Evolutionary conservation across 148 eudicot genomes (phyloP), one percentile per base, ranked within the genome.

Genomic region (Cornus controversa): DNA sequence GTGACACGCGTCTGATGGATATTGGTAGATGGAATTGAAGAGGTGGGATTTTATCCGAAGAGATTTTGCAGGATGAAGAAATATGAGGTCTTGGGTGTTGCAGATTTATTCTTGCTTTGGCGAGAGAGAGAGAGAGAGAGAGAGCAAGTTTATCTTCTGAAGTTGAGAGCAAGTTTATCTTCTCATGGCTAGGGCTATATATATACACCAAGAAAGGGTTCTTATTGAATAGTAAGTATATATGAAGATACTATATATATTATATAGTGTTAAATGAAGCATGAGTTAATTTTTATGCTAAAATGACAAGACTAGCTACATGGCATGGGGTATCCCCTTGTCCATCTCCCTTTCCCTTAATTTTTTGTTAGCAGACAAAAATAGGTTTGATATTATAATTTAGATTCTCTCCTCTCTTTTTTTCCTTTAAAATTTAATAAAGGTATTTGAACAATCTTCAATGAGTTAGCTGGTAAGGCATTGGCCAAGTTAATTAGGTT

Each of bases 271-370:
- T 14, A 18, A n/a, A 27, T 72, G 75, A 50, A 54, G 9, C 23
- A 14, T 14, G 73, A 70, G 34, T 70, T n/a, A n/a, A n/a, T n/a
- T 69, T 70, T 7, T 70, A 16, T 16, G 31, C 73, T 70, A 70
- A 70, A 70, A 70, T 70, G 73, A 47, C 58, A 70, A 45, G 22
- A 70, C 34, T n/a, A n/a, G n/a, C n/a, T 70, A 45, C 73, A 18
- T 70, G 45, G 45, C 45, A 40, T 40, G 1, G 22, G 31, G 73
- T n/a, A 36, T 70, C 73, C 73, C 6, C 8, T 37, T 70, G 45
- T 25, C 29, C 53, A 40, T 6, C 45, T 69, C 50, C 42, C 23
- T 68, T 31, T 68, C 34, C 31, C 54, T 40, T 70, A 40, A n/a
- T 60, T 70, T 70, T 42, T 25, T 45, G 16, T 42, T 42, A 42